These are phyloP conservation scores for Cryptococcus sp. DNA, from an alignment of 1,284 basidiomycete species.

Conservation along the genomic window DNA sequence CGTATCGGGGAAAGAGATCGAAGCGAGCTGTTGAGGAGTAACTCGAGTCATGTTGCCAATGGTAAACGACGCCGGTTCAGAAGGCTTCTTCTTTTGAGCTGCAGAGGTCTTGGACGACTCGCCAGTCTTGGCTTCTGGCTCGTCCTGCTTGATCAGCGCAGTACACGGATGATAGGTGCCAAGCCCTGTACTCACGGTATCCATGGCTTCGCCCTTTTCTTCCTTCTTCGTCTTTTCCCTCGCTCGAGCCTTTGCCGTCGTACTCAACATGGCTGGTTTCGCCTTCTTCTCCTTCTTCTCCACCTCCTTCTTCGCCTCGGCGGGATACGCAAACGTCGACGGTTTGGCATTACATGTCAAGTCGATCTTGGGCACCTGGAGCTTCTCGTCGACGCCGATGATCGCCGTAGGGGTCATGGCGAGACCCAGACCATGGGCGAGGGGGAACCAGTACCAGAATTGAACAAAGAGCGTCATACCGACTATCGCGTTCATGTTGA, in stretches of 20 bases:
- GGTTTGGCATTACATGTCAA: constrained; percentile 81
- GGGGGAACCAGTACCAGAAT: constrained; percentile 99
- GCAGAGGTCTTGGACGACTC: constrained; percentile 6
- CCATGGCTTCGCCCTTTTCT: constrained; percentile 68
- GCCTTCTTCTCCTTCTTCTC: constrained; percentile 86
- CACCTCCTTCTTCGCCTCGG: constrained; percentile 74
- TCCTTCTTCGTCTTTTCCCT: constrained; percentile 72
- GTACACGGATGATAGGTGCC: neutral
- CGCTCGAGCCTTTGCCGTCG: constrained; percentile 88
- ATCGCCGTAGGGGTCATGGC: constrained; percentile 91
- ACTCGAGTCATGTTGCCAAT: constrained; percentile 88
- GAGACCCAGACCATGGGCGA: constrained; percentile 86
- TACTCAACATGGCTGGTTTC: constrained; percentile 86
- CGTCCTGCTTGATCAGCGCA: constrained; percentile 3
- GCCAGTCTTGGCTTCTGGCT: constrained; percentile 2
- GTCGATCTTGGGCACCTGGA: constrained; percentile 87
- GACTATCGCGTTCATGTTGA: constrained; percentile 84
- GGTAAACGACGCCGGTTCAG: constrained; percentile 69
- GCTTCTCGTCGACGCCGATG: constrained; percentile 76
- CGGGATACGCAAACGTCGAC: constrained; percentile 83
- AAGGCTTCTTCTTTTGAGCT: constrained; percentile 50
- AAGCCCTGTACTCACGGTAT: constrained; percentile 61
- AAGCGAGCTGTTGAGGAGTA: constrained; percentile 78
- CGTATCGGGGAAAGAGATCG: constrained; percentile 70
- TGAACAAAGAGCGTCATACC: constrained; percentile 95